Evolutionary conservation across 169 alveolate genomes (phyloP).

Genomic region (Plasmodium ovale): DNA sequence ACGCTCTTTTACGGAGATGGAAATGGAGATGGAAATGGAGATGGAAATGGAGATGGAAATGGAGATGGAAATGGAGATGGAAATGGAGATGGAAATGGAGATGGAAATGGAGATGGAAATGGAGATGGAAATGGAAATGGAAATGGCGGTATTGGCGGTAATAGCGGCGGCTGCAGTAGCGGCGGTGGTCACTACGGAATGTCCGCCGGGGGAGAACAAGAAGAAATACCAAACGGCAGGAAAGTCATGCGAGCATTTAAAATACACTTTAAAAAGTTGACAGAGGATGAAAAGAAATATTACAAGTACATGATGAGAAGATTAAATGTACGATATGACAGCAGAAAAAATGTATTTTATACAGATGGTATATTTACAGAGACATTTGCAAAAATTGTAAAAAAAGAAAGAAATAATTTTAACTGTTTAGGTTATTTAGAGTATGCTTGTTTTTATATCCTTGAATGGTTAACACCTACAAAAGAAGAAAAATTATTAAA

Average conservation of each 20-base stretch:
- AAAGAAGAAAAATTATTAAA: constrained; percentile 65
- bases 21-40: neutral
- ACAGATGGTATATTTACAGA: constrained; percentile 29
- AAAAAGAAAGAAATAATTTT: constrained; percentile 15
- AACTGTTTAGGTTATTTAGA: constrained; percentile 34
- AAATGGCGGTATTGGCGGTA: neutral
- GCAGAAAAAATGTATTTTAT: constrained; percentile 18
- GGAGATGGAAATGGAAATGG: neutral
- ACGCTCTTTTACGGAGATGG: neutral
- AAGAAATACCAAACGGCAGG: neutral
- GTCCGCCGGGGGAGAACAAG: too few species aligned
- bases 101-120: neutral
- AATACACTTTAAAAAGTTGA: constrained; percentile 28
- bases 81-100: neutral
- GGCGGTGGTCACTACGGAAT: neutral
- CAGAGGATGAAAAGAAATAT: constrained; percentile 21
- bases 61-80: neutral
- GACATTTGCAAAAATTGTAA: constrained; percentile 12
- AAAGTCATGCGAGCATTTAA: constrained; percentile 13
- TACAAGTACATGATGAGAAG: constrained; percentile 62
- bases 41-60: neutral
- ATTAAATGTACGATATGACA: constrained; percentile 32
- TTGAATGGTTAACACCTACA: constrained; percentile 74
- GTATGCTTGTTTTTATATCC: constrained; percentile 44
- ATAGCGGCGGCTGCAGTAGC: constrained; percentile 7